Percentiles rank a stretch among this genome's conserved stretches.
Conservation (phyloP, 2,329 filamentous ascomycete species). For the Atkinsonella hypoxylon region DNA sequence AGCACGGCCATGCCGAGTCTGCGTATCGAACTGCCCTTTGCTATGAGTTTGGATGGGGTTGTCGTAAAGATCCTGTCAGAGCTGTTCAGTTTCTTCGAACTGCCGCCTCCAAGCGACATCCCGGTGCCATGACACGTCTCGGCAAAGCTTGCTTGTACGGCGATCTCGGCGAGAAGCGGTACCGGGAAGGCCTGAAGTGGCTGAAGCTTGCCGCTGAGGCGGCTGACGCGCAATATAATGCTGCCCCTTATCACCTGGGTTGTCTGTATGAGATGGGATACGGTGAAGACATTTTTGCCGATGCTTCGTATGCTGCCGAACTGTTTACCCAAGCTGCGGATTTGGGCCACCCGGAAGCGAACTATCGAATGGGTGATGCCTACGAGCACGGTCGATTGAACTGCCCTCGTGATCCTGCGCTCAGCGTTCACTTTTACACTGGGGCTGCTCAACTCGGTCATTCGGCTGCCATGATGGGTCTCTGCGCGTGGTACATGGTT, state of each 20-base stretch:
- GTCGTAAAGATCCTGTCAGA: slow-evolving; percentile 77
- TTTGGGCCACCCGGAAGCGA: slow-evolving; percentile 76
- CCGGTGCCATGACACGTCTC: slow-evolving; percentile 85
- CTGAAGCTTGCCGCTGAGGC: slow-evolving; percentile 84
- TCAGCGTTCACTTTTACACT: slow-evolving; percentile 97
- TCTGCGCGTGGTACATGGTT: slow-evolving; percentile 98
- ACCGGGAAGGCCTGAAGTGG: slow-evolving; percentile 92
- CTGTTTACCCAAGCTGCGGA: slow-evolving; percentile 91
- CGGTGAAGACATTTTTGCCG: slow-evolving; percentile 86
- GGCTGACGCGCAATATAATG: slow-evolving; percentile 84
- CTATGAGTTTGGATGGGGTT: slow-evolving; percentile 98
- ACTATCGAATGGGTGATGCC: slow-evolving; percentile 82
- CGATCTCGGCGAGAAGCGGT: slow-evolving; percentile 77
- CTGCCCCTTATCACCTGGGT: slow-evolving; percentile 82
- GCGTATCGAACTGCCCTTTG: slow-evolving; percentile 87
- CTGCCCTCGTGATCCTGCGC: slow-evolving; percentile 80
- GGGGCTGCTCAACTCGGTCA: slow-evolving; percentile 77
- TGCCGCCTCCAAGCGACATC: slow-evolving; percentile 86
- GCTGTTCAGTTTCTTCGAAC: slow-evolving; percentile 88
- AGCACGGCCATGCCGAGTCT: slow-evolving; percentile 94
- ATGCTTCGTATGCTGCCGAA: slow-evolving; percentile 82
- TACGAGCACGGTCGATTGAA: slow-evolving; percentile 85
- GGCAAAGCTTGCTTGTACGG: slow-evolving; percentile 83
- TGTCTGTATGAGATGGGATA: slow-evolving; percentile 85
- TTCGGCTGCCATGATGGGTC: slow-evolving; percentile 86